phyloP scores from a whole-genome alignment of 352 stramenopile species.

The Aphanomyces cochlioides region DNA sequence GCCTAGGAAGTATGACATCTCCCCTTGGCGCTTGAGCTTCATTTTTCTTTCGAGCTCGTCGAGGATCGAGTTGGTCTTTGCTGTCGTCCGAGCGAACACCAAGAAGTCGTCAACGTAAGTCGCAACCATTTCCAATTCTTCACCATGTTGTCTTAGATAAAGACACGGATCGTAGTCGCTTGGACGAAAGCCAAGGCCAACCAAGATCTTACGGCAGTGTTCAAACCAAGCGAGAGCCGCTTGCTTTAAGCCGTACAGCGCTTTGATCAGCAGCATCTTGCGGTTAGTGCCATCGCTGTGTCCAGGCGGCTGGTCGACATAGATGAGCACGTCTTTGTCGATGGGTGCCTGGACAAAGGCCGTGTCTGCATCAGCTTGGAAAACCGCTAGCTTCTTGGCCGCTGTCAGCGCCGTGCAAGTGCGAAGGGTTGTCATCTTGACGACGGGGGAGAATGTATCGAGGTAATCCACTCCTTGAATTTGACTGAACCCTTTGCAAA shows the following conservation, averaged over 20 bases:
- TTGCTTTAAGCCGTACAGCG: constrained; percentile 33
- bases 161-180: constrained; percentile 7
- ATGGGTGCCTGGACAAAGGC: constrained; percentile 4
- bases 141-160: background rate
- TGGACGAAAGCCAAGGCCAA: constrained; percentile 3
- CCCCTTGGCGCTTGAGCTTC: constrained; percentile 28
- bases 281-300: background rate
- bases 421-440: constrained; percentile 41
- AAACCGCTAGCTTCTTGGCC: constrained; percentile 28
- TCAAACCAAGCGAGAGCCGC: constrained; percentile 13
- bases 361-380: constrained; percentile 39
- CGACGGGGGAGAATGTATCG: constrained; percentile 39
- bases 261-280: background rate
- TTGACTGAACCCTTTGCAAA: constrained; percentile 39
- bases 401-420: constrained; percentile 30
- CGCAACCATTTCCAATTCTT: background rate
- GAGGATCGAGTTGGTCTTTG: background rate
- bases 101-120: constrained; percentile 24
- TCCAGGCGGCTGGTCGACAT: background rate
- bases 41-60: background rate
- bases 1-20: constrained; percentile 25
- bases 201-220: background rate
- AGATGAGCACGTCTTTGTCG: background rate
- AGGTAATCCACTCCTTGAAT: constrained; percentile 36
- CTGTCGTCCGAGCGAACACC: background rate